phyloP scores from a whole-genome alignment of 495 filamentous ascomycete genomes.

The Trichoderma asperelloides region DNA sequence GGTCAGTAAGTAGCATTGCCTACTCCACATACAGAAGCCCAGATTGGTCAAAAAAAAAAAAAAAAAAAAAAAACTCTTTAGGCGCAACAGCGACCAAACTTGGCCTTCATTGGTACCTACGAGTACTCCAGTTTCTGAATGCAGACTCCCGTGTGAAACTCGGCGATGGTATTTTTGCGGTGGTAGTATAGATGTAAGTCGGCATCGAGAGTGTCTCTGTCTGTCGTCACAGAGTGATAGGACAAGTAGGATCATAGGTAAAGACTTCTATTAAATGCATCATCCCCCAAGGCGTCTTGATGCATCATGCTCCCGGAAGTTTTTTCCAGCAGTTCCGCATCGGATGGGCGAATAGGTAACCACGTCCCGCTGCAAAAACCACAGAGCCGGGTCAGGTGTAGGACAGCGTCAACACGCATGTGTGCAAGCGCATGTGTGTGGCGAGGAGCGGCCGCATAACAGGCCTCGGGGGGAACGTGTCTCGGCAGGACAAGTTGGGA shows the following conservation, averaged over 20 bases:
- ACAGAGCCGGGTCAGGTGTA: not conserved
- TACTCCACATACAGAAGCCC: no score
- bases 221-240: not conserved
- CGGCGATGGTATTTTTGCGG: not conserved
- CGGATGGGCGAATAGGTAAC: not conserved
- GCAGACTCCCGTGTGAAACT: not conserved
- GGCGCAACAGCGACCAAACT: not conserved
- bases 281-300: not conserved
- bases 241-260: not conserved
- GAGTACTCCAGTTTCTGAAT: not conserved
- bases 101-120: not conserved
- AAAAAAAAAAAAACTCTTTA: not conserved
- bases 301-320: not conserved
- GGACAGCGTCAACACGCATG: not conserved
- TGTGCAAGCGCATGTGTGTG: not conserved
- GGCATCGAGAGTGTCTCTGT: not conserved
- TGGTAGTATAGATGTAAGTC: not conserved
- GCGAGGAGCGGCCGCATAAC: not conserved
- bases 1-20: no score
- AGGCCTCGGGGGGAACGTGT: not conserved
- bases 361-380: not conserved
- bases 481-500: not conserved
- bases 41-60: no score
- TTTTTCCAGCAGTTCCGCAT: not conserved
- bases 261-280: not conserved